Evolutionary conservation across 345 rosid genomes (phyloP).

Genomic region (Gossypium raimondii): DNA sequence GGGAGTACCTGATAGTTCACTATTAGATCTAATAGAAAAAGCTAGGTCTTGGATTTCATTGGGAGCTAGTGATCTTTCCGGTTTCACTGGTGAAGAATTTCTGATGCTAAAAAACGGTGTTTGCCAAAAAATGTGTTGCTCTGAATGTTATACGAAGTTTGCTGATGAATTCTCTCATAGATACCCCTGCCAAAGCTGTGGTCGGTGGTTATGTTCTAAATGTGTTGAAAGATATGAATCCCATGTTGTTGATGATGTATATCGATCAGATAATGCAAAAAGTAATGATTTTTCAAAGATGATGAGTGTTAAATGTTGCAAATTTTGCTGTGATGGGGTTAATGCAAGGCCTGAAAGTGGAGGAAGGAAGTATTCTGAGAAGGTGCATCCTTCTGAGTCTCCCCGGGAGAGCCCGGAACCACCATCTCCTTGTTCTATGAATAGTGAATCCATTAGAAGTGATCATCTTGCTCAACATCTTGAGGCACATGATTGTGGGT

Average conservation of each 20-base stretch:
- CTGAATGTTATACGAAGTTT: conserved; percentile 41
- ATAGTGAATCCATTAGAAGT: conserved; percentile 28
- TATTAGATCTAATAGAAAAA: conserved; percentile 65
- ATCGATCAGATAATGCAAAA: conserved; percentile 20
- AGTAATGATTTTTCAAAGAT: conserved; percentile 15
- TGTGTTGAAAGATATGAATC: conserved; percentile 33
- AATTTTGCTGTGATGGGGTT: conserved; percentile 59
- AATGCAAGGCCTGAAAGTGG: conserved; percentile 32
- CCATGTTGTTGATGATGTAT: conserved; percentile 4
- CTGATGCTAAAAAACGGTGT: conserved; percentile 40
- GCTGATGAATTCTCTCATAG: conserved; percentile 29
- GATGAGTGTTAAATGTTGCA: conserved; percentile 44
- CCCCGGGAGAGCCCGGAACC: conserved; percentile 66
- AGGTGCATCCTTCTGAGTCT: conserved; percentile 64
- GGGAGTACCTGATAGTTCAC: conserved; percentile 72
- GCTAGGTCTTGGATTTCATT: conserved; percentile 73
- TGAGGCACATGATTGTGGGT: conserved; percentile 48
- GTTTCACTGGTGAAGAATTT: conserved; percentile 32
- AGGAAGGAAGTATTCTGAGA: conserved; percentile 54
- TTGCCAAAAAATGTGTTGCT: conserved; percentile 35
- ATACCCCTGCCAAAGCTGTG: conserved; percentile 61
- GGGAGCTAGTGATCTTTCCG: conserved; percentile 48
- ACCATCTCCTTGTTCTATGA: conserved; percentile 40
- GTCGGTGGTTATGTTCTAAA: conserved; percentile 49
- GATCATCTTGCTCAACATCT: conserved; percentile 42